Conservation (phyloP, 164 flowering plant species). For the Paratinospora sagittata region DNA sequence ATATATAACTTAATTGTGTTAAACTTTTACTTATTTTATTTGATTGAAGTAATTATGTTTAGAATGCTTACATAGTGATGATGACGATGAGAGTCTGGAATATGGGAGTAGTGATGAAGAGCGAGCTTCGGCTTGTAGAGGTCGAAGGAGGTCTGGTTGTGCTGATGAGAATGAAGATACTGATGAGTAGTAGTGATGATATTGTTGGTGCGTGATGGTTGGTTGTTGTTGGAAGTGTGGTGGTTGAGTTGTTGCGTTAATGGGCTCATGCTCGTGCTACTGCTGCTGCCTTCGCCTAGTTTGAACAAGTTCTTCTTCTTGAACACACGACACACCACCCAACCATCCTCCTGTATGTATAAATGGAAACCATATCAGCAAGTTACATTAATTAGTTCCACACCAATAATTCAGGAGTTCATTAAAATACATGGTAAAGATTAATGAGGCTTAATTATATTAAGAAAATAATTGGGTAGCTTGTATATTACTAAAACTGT, state of each 20-base stretch:
- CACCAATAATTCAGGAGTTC: no score
- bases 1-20: no score
- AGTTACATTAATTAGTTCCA: no score
- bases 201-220: constrained; percentile 20
- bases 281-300: constrained; percentile 25
- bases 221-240: constrained; percentile 17
- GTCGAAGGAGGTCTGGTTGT: not conserved
- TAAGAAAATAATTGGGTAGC: not conserved
- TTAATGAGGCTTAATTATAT: no score
- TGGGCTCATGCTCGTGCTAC: not conserved
- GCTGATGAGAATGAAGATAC: constrained; percentile 1
- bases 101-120: constrained; percentile 29
- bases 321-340: constrained; percentile 94
- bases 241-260: constrained; percentile 7
- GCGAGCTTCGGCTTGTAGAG: constrained; percentile 20
- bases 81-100: constrained; percentile 19
- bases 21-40: no score
- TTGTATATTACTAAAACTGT: constrained; percentile 1
- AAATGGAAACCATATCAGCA: no score
- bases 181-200: not conserved
- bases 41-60: no score
- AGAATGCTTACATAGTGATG: no score
- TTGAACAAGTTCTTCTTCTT: constrained; percentile 89
- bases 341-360: constrained; percentile 75
- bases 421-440: no score